phyloP scores from a whole-genome alignment of 2,329 filamentous ascomycete genomes.

The Fusarium gaditjirri region DNA sequence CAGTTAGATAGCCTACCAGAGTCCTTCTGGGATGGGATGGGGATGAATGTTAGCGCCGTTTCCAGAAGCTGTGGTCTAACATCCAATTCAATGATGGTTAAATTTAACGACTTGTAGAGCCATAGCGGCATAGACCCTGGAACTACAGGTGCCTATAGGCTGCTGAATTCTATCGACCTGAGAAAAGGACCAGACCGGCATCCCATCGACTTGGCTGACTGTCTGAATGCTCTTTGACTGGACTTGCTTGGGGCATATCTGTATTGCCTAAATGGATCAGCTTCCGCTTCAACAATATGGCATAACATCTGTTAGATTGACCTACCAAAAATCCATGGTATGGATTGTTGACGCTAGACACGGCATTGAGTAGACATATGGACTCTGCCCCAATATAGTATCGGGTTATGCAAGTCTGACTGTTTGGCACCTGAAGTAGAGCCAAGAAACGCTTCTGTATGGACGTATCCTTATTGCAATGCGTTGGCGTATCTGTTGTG shows the following conservation, averaged over 20 bases:
- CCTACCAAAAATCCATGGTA: not conserved
- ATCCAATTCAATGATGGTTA: not conserved
- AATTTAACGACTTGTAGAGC: constrained; percentile 16
- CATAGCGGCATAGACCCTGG: not conserved
- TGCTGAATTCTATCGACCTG: not conserved
- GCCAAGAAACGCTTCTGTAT: constrained; percentile 7
- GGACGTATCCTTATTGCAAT: not conserved
- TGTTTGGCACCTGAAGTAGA: constrained; percentile 7
- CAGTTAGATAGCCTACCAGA: not conserved
- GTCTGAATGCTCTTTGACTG: constrained; percentile 19
- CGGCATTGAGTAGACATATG: not conserved
- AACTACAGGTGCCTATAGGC: constrained; percentile 3
- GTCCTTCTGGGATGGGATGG: not conserved
- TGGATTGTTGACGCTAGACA: not conserved
- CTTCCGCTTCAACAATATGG: constrained; percentile 1
- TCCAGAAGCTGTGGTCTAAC: constrained; percentile 2
- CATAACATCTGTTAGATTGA: not conserved
- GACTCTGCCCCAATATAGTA: not conserved
- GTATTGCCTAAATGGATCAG: not conserved
- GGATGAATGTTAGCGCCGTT: constrained; percentile 5
- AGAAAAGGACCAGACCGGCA: constrained; percentile 3
- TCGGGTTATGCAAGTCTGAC: constrained; percentile 6
- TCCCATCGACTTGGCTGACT: not conserved
- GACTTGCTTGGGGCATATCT: constrained; percentile 16
- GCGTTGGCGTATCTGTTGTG: constrained; percentile 4